These are phyloP conservation scores for Chlamydomonas sp. DNA, from an alignment of 139 green algal genomes.

Conservation along the genomic window DNA sequence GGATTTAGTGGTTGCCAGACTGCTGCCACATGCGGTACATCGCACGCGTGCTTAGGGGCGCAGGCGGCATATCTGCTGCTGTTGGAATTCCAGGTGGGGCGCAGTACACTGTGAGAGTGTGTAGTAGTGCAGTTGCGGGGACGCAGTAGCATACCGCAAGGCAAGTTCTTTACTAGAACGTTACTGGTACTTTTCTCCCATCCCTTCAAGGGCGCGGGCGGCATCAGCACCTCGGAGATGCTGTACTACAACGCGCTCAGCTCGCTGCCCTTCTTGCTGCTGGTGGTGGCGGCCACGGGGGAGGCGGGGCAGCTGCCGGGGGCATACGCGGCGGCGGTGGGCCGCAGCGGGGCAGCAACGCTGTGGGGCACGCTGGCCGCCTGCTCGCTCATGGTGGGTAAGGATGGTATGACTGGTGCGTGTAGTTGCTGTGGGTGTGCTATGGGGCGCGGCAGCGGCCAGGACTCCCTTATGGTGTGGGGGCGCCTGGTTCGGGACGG, in stretches of 20 bases:
- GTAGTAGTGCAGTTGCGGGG: not conserved
- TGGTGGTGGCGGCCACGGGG: slow-evolving; percentile 55
- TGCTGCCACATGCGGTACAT: not conserved
- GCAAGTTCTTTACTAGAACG: not conserved
- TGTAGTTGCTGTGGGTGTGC: not conserved
- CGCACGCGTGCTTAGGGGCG: not conserved
- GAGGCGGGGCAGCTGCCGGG: slow-evolving; percentile 31
- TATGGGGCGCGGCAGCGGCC: too few species aligned
- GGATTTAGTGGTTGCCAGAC: not conserved
- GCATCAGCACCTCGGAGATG: slow-evolving; percentile 60
- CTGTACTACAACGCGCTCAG: slow-evolving; percentile 81
- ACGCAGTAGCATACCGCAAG: not conserved
- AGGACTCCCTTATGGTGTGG: too few species aligned
- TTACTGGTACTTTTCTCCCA: not conserved
- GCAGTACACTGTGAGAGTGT: too few species aligned
- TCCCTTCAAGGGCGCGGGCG: slow-evolving; percentile 35
- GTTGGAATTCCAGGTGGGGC: slow-evolving; percentile 68
- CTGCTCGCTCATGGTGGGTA: slow-evolving; percentile 41
- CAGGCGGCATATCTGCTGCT: slow-evolving; percentile 80
- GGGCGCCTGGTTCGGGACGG: too few species aligned
- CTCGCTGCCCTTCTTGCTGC: slow-evolving; percentile 65
- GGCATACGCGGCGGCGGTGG: not conserved
- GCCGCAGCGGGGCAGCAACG: not conserved
- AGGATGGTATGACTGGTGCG: not conserved
- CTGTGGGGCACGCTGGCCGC: slow-evolving; percentile 23